Evolutionary conservation across 2,329 filamentous ascomycete genomes (phyloP), one percentile per base, ranked within the genome.

Genomic region (Corinectria fuckeliana): DNA sequence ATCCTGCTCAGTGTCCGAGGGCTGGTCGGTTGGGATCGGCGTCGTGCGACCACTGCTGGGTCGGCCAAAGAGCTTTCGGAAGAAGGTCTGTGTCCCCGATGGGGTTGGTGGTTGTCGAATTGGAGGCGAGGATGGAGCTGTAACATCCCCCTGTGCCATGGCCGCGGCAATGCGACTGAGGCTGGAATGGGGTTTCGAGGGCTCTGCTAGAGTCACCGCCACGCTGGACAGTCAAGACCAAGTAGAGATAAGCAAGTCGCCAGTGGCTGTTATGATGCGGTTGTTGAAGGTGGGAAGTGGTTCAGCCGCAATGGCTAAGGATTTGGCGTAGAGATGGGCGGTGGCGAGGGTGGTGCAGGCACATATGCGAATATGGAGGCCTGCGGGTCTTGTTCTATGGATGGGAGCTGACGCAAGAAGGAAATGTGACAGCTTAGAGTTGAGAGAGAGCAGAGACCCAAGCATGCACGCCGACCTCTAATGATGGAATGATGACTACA

Each of bases 1-100:
- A 30, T 52, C 50, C 53, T 56, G 80, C 69, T 86, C 81, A 66
- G 53, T 48, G 28, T 61, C 34, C 44, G 48, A 56, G 13, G 50
- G 50, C 53, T 62, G 61, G 21, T 71, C 59, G 20, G 55, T 39
- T 47, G 59, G 54, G 28, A 52, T 51, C 5, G 67, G 50, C 2
- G 60, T 45, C 14, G 57, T 26, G 45, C 45, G 63, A 18, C 50
- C 52, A 42, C 55, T 61, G 61, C 39, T 63, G 39, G 64, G 64
- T 28, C 65, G 69, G 47, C 67, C 63, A 56, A 75, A 68, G 14
- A 73, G 65, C 52, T 70, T 73, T 47, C 68, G 70, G 42, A 74
- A 62, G 41, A 74, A 71, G 38, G 67, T 62, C 23, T 67, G 66
- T 32, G 67, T 69, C 18, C 63, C 64, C 4, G 64, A 68, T n/a